These are phyloP conservation scores for Pleodorina starrii DNA, from an alignment of 139 green algal species.

Conservation along the genomic window DNA sequence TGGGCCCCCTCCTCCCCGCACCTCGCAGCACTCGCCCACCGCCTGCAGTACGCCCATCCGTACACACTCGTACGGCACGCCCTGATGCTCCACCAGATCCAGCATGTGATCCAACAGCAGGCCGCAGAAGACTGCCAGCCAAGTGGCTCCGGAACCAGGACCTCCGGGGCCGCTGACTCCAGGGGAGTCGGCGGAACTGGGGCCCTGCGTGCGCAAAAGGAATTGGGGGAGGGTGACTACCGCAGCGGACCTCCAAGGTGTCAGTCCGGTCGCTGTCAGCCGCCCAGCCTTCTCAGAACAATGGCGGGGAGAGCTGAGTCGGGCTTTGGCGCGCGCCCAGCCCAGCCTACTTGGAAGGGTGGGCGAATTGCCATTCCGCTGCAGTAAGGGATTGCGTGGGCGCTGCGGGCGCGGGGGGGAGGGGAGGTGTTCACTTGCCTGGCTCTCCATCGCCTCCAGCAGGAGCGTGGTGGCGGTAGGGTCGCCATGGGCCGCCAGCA, in stretches of 20 bases:
- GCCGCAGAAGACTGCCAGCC: conserved; percentile 41
- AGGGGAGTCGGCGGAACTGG: background rate
- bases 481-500: conserved; percentile 40
- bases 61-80: background rate
- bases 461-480: conserved; percentile 49
- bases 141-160: conserved; percentile 40
- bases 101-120: conserved; percentile 8
- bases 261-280: no score
- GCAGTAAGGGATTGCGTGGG: background rate
- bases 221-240: background rate
- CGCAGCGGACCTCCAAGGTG: background rate
- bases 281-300: background rate
- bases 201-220: background rate
- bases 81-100: background rate
- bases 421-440: conserved; percentile 17
- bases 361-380: background rate
- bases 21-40: conserved; percentile 15
- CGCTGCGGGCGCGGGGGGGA: background rate
- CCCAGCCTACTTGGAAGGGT: background rate
- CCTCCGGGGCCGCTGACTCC: background rate
- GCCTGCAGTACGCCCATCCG: conserved; percentile 8
- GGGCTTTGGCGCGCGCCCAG: background rate
- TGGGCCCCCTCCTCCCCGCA: background rate
- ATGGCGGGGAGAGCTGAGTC: background rate
- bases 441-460: conserved; percentile 47